A percentile compares a stretch with the other conserved stretches of the same genome.
Evolutionary conservation across 306 rosid genomes (phyloP).

Genomic region (Canavalia ensiformis): DNA sequence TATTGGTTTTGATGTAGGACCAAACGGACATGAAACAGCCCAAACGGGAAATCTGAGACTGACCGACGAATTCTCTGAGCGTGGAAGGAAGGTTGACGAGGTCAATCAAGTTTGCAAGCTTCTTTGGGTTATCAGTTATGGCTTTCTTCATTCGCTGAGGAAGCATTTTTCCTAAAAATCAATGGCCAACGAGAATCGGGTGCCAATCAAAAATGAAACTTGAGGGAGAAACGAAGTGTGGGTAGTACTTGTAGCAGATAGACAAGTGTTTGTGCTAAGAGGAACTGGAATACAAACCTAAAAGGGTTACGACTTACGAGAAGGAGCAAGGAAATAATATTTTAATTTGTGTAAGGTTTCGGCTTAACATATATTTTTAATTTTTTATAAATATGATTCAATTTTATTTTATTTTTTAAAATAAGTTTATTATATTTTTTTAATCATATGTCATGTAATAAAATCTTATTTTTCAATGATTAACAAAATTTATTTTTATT

Average conservation of each 20-base stretch:
- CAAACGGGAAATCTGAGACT: constrained; percentile 86
- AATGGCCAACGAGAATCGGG: background rate
- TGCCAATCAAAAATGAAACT: background rate
- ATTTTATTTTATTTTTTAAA: too few species aligned
- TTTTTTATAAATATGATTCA: too few species aligned
- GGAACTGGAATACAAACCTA: too few species aligned
- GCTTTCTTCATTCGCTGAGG: constrained; percentile 70
- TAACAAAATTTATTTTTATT: too few species aligned
- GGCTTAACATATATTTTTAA: too few species aligned
- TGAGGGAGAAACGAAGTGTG: background rate
- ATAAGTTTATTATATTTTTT: too few species aligned
- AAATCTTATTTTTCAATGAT: too few species aligned
- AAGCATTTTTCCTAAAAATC: constrained; percentile 59
- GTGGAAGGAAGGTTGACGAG: constrained; percentile 84
- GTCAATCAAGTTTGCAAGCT: constrained; percentile 88
- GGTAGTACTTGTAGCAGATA: background rate
- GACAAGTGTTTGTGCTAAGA: background rate
- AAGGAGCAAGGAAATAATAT: too few species aligned
- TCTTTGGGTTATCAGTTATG: constrained; percentile 85
- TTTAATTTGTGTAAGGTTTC: too few species aligned
- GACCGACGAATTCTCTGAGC: constrained; percentile 82
- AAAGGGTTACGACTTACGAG: too few species aligned
- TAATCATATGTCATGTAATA: too few species aligned
- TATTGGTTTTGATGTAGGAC: constrained; percentile 89
- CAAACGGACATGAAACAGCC: constrained; percentile 81